Evolutionary conservation across 108 stramenopile genomes (phyloP).

Genomic region (Nitzschia sp.): DNA sequence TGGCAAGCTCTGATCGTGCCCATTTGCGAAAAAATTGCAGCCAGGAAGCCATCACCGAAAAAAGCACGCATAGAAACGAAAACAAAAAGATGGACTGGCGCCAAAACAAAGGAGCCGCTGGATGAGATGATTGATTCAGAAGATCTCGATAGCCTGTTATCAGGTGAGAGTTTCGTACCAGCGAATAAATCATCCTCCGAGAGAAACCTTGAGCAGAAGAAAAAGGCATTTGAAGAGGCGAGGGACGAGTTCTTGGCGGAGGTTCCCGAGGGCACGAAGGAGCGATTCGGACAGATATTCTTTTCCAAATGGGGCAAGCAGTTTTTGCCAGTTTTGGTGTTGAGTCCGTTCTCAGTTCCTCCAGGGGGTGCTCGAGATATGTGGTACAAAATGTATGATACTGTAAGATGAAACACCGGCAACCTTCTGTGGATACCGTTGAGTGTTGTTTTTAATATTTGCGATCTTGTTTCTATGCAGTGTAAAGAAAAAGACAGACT

Average conservation of each 20-base stretch:
- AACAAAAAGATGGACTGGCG: too few species aligned
- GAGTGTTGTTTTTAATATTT: too few species aligned
- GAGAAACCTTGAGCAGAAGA: not conserved
- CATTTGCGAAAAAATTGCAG: not conserved
- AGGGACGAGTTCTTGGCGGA: slow-evolving; percentile 40
- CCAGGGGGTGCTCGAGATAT: slow-evolving; percentile 60
- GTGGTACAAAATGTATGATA: slow-evolving; percentile 78
- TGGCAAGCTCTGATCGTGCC: slow-evolving; percentile 2
- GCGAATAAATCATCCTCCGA: not conserved
- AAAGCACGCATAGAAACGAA: too few species aligned
- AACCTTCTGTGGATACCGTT: too few species aligned
- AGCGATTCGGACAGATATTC: slow-evolving; percentile 61
- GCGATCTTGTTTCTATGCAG: too few species aligned
- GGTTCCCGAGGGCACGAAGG: slow-evolving; percentile 53
- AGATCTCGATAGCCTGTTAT: not conserved
- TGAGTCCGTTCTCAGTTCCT: slow-evolving; percentile 72
- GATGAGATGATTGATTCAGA: not conserved
- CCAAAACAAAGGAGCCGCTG: not conserved
- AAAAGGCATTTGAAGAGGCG: slow-evolving; percentile 26
- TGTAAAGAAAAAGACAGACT: slow-evolving; percentile 12
- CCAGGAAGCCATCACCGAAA: not conserved
- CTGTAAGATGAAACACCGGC: slow-evolving; percentile 59
- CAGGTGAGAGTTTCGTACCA: not conserved
- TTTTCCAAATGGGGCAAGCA: slow-evolving; percentile 73
- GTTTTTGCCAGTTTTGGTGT: slow-evolving; percentile 55